These are phyloP conservation scores for Blumeria hordei DNA, from an alignment of 2,329 filamentous ascomycete species.

Conservation along the genomic window DNA sequence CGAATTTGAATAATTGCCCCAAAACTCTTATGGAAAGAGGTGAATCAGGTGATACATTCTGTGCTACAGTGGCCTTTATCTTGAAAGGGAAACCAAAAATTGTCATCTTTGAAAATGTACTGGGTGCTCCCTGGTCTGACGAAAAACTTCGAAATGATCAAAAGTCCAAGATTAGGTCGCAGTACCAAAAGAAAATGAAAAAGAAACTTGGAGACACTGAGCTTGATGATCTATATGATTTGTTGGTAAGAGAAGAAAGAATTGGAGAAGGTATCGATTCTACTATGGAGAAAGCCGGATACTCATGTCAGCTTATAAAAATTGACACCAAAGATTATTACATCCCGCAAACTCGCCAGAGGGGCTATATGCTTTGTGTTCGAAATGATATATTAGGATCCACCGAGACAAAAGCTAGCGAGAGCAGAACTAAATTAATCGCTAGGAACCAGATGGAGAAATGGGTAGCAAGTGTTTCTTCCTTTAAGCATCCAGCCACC, in stretches of 20 bases:
- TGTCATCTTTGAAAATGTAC: slow-evolving; percentile 51
- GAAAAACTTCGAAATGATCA: slow-evolving; percentile 6
- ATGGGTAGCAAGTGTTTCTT: slow-evolving; percentile 3
- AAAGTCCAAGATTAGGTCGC: not conserved
- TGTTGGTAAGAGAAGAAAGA: not conserved
- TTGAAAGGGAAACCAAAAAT: slow-evolving; percentile 30
- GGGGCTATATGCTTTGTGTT: slow-evolving; percentile 36
- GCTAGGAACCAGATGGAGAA: slow-evolving; percentile 1
- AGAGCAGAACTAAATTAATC: not conserved
- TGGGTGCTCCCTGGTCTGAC: slow-evolving; percentile 30
- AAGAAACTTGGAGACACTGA: not conserved
- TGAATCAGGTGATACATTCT: slow-evolving; percentile 42
- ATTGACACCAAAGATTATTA: slow-evolving; percentile 51
- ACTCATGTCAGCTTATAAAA: slow-evolving; percentile 23
- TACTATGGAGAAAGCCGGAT: slow-evolving; percentile 20
- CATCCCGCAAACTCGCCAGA: slow-evolving; percentile 42
- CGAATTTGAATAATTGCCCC: slow-evolving; percentile 31
- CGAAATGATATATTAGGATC: slow-evolving; percentile 13
- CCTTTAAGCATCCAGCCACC: slow-evolving; percentile 27
- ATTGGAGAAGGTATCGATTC: slow-evolving; percentile 4
- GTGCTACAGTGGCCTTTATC: slow-evolving; percentile 32
- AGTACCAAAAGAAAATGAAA: not conserved
- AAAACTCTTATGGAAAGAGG: slow-evolving; percentile 29
- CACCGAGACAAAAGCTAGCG: not conserved
- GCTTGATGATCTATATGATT: not conserved